Evolutionary conservation across 495 filamentous ascomycete species (phyloP), one percentile per base, ranked within the genome.

Genomic region (Trypethelium eluteriae): DNA sequence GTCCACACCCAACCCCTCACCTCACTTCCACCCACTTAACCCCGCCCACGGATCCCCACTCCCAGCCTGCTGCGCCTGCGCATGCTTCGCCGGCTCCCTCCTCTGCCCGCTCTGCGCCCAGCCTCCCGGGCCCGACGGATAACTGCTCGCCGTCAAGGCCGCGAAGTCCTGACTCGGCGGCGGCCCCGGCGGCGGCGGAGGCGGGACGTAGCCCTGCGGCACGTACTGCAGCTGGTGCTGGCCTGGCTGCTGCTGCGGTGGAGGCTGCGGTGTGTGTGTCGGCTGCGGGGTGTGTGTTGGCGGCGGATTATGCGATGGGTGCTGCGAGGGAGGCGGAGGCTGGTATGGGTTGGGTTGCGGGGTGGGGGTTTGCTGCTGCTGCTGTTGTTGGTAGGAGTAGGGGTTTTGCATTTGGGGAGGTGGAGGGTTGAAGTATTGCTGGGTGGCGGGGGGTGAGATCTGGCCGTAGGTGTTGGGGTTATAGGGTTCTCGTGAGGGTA

Each of bases 181-280:
- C 18, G 83, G 86, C 0, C 88, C 86, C 50, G 86, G 79, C 0
- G 93, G 93, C 25, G 93, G 93, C 9, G 93, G 93, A 1, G 93
- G 93, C 1, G 93, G 93, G 46, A 96, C 85, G 74, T 96, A 97
- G 18, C 92, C 92, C 18, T 85, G 84, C 39, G 91, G 91, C 69
- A 93, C 81, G 25, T 39, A 38, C 4, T 72, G 67, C 46, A 59
- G 64, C 39, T 62, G 44, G 2, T 69, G 66, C 35, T 64, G 57
- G 12, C 59, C 25, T 38, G 68, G 70, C 50, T 38, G 25, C 18
- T 59, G 49, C 18, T 38, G 36, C 64, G 68, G 66, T 9, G 72
- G 67, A 36, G 63, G 64, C 39, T 62, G 44, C 3, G 68, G 66
- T 18, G n/a, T n/a, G n/a, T 64, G 57, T n/a, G 63, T 36, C 46